Evolutionary conservation across 148 eudicot species (phyloP).

Genomic region (Rhododendron griersonianum): DNA sequence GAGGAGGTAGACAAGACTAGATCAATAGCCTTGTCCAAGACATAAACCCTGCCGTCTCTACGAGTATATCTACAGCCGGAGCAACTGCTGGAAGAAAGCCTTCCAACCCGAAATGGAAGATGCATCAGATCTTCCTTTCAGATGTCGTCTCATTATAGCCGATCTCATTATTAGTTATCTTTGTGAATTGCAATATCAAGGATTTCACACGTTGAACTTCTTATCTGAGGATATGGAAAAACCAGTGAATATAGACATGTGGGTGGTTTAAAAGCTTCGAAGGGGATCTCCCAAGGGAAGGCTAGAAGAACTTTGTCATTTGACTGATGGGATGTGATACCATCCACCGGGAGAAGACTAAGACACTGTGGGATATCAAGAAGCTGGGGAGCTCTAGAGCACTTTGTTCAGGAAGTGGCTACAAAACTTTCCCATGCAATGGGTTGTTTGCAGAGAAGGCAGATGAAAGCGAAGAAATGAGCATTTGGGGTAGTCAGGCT

Average conservation of each 20-base stretch:
- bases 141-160: neutral
- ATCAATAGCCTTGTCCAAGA: neutral
- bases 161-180: neutral
- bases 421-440: neutral
- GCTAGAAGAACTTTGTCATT: neutral
- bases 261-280: neutral
- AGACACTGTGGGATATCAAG: neutral
- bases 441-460: neutral
- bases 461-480: neutral
- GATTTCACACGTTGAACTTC: neutral
- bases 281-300: neutral
- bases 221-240: neutral
- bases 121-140: neutral
- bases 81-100: neutral
- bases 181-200: neutral
- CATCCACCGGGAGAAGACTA: neutral
- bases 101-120: neutral
- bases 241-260: neutral
- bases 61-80: neutral
- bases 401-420: neutral
- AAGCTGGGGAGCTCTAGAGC: neutral
- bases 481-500: neutral
- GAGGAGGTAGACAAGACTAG: neutral
- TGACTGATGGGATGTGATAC: slow-evolving; percentile 1
- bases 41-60: neutral